These are phyloP conservation scores for Fusarium agapanthi DNA, from an alignment of 2,329 filamentous ascomycete genomes.

Conservation along the genomic window DNA sequence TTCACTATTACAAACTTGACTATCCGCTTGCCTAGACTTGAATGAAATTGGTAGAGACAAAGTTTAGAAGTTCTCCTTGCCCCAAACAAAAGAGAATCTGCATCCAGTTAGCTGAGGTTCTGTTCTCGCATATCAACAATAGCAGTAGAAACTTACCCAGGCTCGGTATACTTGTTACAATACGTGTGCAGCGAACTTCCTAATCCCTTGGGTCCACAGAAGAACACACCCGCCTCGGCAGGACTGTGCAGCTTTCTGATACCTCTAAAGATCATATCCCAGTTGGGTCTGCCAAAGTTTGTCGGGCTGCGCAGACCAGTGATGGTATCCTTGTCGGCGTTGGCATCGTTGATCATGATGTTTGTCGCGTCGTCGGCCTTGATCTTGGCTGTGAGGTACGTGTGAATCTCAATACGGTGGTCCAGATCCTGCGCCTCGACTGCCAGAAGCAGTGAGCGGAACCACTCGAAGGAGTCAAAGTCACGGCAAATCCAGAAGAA, in stretches of 20 bases:
- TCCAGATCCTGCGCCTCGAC: constrained; percentile 88
- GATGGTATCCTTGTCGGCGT: constrained; percentile 84
- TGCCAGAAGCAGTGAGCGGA: constrained; percentile 81
- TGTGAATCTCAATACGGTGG: constrained; percentile 88
- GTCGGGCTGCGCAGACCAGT: constrained; percentile 83
- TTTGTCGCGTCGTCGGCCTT: constrained; percentile 87
- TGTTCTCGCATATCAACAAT: constrained; percentile 7
- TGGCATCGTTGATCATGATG: constrained; percentile 92
- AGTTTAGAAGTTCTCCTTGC: constrained; percentile 67
- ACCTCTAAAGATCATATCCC: constrained; percentile 88
- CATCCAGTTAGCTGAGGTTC: constrained; percentile 40
- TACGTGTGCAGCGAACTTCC: constrained; percentile 81
- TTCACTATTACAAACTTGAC: constrained; percentile 24
- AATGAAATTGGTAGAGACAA: background rate
- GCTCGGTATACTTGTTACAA: constrained; percentile 89
- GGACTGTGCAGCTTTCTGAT: constrained; percentile 81
- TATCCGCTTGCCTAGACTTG: background rate
- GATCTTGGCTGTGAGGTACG: constrained; percentile 87
- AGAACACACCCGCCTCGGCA: constrained; percentile 81
- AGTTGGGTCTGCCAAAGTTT: constrained; percentile 87
- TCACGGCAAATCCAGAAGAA: constrained; percentile 94
- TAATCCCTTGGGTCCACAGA: constrained; percentile 83
- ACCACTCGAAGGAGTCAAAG: constrained; percentile 91
- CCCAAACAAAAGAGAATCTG: constrained; percentile 73
- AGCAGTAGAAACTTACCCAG: constrained; percentile 63